Evolutionary conservation across 768 basidiomycete genomes (phyloP).

Genomic region (Lactifluus echinatus): DNA sequence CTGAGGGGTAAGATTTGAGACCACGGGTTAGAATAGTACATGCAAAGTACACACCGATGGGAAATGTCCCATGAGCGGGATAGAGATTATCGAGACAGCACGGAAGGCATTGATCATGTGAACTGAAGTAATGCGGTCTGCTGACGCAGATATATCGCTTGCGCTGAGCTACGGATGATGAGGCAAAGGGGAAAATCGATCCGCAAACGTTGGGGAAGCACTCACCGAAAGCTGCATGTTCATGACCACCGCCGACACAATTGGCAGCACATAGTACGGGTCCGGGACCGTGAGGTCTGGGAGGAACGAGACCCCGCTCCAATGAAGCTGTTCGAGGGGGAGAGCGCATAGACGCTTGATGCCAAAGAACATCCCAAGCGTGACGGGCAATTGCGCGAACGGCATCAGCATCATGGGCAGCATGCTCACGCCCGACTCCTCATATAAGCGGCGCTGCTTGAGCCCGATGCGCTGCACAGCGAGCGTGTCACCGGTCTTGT

Average conservation of each 20-base stretch:
- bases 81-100: slow-evolving; percentile 36
- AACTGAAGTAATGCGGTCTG: slow-evolving; percentile 12
- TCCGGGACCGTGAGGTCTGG: slow-evolving; percentile 74
- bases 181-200: not conserved
- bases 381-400: slow-evolving; percentile 65
- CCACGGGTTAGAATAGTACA: not conserved
- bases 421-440: slow-evolving; percentile 58
- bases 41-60: slow-evolving; percentile 47
- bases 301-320: slow-evolving; percentile 66
- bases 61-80: slow-evolving; percentile 49
- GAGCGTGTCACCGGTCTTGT: slow-evolving; percentile 30
- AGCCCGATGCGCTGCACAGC: slow-evolving; percentile 36
- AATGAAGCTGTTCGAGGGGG: slow-evolving; percentile 64
- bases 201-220: not conserved
- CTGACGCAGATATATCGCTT: slow-evolving; percentile 34
- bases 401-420: slow-evolving; percentile 44
- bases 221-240: slow-evolving; percentile 65
- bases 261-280: slow-evolving; percentile 67
- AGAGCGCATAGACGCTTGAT: slow-evolving; percentile 60
- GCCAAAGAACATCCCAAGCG: slow-evolving; percentile 78
- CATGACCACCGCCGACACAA: slow-evolving; percentile 46
- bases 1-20: slow-evolving; percentile 26
- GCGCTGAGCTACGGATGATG: slow-evolving; percentile 41
- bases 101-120: slow-evolving; percentile 21
- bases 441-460: slow-evolving; percentile 45